Base-by-base conservation (phyloP, 352 stramenopile species). In the Phytophthora pinifolia region DNA sequence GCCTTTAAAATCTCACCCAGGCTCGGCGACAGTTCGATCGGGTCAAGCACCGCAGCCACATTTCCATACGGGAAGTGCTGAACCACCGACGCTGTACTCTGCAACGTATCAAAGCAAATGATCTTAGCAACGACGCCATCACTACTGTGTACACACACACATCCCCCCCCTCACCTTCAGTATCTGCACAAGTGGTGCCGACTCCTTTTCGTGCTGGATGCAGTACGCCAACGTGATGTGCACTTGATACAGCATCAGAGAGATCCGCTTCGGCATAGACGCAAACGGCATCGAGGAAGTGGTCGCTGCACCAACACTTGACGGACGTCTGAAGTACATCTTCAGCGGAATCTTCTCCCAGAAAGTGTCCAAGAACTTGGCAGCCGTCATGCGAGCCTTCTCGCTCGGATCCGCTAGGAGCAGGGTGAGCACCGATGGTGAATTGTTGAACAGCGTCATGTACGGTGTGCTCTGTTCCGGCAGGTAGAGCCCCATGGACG, bases 281-380 rank as follows among this genome's bases (percentile, higher is more conserved):
- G 85, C 79, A 59, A 95, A 93, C 29, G 85, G 83, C 35, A 73
- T 85, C 2, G 83, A 78, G 10, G 85, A 73, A 4, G 67, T 69
- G n/a, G 34, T 49, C 35, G 31, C 22, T n/a, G 32, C 44, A 25
- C 74, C 66, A 32, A 68, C 55, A 35, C 60, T 80, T 3, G 67
- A 78, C 14, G 65, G 52, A 39, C 81, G 76, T 22, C 83, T 76
- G 38, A 93, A 91, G 54, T 89, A 93, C 50, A 88, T 68, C 65
- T 90, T 90, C 20, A 93, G 37, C 15, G 83, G 83, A 25, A 93
- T 86, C 54, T 90, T 83, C 35, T 89, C 79, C 81, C 83, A 93
- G 36, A 92, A 81, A 9, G 65, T 60, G n/a, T 95, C 85, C 34
- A 95, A 64, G 46, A 91, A 91, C 59, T 85, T 88, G n/a, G 78